A percentile compares a stretch with the other conserved stretches of the same genome.
phyloP scores from a whole-genome alignment of 495 filamentous ascomycete species.

The Niebla homalea region DNA sequence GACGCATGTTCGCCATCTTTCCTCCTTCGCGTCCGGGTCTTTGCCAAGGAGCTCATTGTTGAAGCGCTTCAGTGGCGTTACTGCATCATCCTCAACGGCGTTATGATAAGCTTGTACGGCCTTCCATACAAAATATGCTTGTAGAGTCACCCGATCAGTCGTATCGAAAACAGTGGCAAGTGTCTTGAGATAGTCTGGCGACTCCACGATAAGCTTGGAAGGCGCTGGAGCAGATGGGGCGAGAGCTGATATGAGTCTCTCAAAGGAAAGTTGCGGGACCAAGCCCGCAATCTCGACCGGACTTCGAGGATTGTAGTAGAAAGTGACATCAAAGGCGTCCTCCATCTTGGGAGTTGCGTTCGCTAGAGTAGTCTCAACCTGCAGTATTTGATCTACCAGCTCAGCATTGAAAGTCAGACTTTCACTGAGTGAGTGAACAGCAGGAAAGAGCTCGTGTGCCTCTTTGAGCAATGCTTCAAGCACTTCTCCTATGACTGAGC shows the following conservation, averaged over 20 bases:
- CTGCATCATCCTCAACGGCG: slow-evolving; percentile 42
- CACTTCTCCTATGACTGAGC: slow-evolving; percentile 32
- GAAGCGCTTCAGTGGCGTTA: slow-evolving; percentile 46
- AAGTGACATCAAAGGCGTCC: slow-evolving; percentile 43
- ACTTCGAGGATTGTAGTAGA: slow-evolving; percentile 45
- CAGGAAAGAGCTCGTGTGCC: not conserved
- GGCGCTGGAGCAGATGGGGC: slow-evolving; percentile 36
- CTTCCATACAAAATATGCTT: slow-evolving; percentile 49
- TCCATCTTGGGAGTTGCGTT: slow-evolving; percentile 43
- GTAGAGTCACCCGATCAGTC: slow-evolving; percentile 34
- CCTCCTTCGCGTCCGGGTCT: slow-evolving; percentile 48
- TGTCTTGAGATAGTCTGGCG: slow-evolving; percentile 41
- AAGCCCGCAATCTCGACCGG: slow-evolving; percentile 38
- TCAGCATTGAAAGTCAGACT: slow-evolving; percentile 17
- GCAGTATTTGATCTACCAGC: slow-evolving; percentile 34
- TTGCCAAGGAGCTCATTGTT: slow-evolving; percentile 42
- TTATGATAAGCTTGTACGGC: slow-evolving; percentile 37
- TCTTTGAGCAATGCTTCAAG: slow-evolving; percentile 21
- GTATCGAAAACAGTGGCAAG: slow-evolving; percentile 34
- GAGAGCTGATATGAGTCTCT: slow-evolving; percentile 37
- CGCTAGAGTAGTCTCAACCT: slow-evolving; percentile 49
- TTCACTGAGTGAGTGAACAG: slow-evolving; percentile 19
- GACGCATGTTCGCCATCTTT: slow-evolving; percentile 60
- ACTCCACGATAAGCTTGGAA: slow-evolving; percentile 42
- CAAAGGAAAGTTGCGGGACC: slow-evolving; percentile 41